These are phyloP conservation scores for Cruciata laevipes DNA, from an alignment of 257 asterid genomes.

Conservation along the genomic window DNA sequence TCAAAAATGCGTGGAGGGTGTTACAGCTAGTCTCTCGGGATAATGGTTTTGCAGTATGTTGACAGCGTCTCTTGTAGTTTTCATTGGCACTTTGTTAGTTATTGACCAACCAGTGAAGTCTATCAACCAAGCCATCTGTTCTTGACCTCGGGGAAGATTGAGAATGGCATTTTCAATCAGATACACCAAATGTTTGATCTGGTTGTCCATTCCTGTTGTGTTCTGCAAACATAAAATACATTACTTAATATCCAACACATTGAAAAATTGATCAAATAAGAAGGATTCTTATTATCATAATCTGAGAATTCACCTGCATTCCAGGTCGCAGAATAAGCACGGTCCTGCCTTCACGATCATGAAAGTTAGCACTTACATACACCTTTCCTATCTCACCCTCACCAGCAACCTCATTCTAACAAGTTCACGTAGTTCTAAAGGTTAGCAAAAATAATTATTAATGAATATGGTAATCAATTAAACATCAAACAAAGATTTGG, in stretches of 20 bases:
- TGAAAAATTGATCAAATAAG: too few species aligned
- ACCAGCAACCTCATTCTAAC: slow-evolving; percentile 65
- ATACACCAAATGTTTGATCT: too few species aligned
- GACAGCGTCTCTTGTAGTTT: slow-evolving; percentile 69
- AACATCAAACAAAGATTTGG: background rate
- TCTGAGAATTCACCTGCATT: slow-evolving; percentile 47
- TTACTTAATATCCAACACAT: too few species aligned
- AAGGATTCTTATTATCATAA: too few species aligned
- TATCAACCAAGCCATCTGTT: slow-evolving; percentile 91
- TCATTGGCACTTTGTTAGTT: slow-evolving; percentile 66
- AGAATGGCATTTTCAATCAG: too few species aligned
- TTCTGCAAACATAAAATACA: too few species aligned
- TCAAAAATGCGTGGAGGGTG: slow-evolving; percentile 89
- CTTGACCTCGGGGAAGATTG: slow-evolving; percentile 90
- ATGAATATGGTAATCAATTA: too few species aligned
- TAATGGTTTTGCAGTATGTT: slow-evolving; percentile 79
- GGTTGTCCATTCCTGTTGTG: too few species aligned
- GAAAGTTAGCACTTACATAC: slow-evolving; percentile 72
- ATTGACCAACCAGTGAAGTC: slow-evolving; percentile 92
- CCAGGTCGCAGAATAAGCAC: slow-evolving; percentile 94
- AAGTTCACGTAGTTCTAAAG: slow-evolving; percentile 14
- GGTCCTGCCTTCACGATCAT: slow-evolving; percentile 72
- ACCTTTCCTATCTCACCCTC: slow-evolving; percentile 95
- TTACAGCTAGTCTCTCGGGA: slow-evolving; percentile 82
- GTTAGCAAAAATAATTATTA: too few species aligned